Evolutionary conservation across 2,329 filamentous ascomycete genomes (phyloP).

Genomic region (Monosporascus sp.): DNA sequence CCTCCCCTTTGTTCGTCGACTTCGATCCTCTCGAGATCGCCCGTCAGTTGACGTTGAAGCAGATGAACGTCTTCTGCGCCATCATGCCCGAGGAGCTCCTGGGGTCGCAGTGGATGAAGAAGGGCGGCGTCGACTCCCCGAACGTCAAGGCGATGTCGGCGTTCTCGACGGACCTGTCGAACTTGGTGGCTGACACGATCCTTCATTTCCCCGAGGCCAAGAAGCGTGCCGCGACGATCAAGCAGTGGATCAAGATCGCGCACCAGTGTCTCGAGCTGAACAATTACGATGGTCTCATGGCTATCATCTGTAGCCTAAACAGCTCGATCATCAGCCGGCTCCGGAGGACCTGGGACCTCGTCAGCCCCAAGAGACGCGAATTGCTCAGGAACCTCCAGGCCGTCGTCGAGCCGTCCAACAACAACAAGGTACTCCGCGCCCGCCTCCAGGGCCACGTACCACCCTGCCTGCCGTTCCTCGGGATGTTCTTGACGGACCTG

Average conservation of each 20-base stretch:
- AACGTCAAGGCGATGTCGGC: constrained; percentile 94
- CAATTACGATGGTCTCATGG: constrained; percentile 96
- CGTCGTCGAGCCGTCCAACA: constrained; percentile 86
- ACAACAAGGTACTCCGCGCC: constrained; percentile 81
- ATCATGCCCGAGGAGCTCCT: constrained; percentile 91
- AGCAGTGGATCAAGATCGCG: constrained; percentile 97
- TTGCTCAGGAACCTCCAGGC: constrained; percentile 72
- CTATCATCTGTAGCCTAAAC: constrained; percentile 90
- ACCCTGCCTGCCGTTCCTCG: constrained; percentile 90
- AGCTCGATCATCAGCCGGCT: constrained; percentile 85
- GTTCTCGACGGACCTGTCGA: constrained; percentile 85
- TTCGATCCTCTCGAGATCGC: constrained; percentile 90
- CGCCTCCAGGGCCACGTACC: constrained; percentile 81
- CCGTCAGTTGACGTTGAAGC: constrained; percentile 86
- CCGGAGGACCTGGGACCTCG: constrained; percentile 84
- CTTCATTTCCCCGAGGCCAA: constrained; percentile 84
- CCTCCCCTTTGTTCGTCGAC: constrained; percentile 70
- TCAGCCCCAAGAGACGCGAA: constrained; percentile 78
- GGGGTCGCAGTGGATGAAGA: constrained; percentile 91
- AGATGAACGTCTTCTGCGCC: constrained; percentile 84
- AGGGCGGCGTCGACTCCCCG: constrained; percentile 68
- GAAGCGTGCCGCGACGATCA: constrained; percentile 84
- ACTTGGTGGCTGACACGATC: constrained; percentile 89
- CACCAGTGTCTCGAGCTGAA: constrained; percentile 80
- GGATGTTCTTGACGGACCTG: constrained; percentile 92